Percentiles rank a stretch among this genome's conserved stretches.
These are phyloP conservation scores for Colletotrichum cuscutae DNA, from an alignment of 2,329 filamentous ascomycete genomes.

Conservation along the genomic window DNA sequence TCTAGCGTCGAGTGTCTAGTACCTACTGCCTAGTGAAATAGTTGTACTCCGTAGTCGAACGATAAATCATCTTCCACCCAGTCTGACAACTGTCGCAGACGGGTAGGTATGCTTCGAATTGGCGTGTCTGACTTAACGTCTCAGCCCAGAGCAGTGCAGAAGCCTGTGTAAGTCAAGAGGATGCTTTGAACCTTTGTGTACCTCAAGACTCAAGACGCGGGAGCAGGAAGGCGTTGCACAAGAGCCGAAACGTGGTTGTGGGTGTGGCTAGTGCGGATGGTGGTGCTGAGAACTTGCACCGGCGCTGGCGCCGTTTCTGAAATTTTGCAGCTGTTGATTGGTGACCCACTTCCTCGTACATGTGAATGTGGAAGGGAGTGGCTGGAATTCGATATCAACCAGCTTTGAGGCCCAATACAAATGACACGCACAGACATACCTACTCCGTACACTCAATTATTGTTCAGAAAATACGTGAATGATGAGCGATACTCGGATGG, in stretches of 20 bases:
- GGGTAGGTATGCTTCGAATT: neutral
- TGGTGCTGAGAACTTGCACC: neutral
- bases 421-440: neutral
- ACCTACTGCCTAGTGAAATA: neutral
- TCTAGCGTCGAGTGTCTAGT: too few relatives aligned
- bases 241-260: constrained; percentile 32
- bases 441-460: neutral
- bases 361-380: constrained; percentile 19
- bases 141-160: constrained; percentile 13
- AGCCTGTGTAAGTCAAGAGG: constrained; percentile 17
- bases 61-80: neutral
- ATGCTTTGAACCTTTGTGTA: neutral
- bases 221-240: constrained; percentile 10
- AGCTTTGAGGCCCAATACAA: neutral
- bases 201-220: neutral
- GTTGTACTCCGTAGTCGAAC: neutral
- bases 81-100: constrained; percentile 3
- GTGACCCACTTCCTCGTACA: too few relatives aligned
- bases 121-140: constrained; percentile 16
- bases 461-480: neutral
- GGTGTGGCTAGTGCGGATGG: constrained; percentile 21
- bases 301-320: constrained; percentile 13
- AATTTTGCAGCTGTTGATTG: constrained; percentile 19
- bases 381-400: constrained; percentile 18
- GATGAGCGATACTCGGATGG: neutral